These are phyloP conservation scores for Solidago caesia DNA, from an alignment of 129 eudicot species.

Conservation along the genomic window DNA sequence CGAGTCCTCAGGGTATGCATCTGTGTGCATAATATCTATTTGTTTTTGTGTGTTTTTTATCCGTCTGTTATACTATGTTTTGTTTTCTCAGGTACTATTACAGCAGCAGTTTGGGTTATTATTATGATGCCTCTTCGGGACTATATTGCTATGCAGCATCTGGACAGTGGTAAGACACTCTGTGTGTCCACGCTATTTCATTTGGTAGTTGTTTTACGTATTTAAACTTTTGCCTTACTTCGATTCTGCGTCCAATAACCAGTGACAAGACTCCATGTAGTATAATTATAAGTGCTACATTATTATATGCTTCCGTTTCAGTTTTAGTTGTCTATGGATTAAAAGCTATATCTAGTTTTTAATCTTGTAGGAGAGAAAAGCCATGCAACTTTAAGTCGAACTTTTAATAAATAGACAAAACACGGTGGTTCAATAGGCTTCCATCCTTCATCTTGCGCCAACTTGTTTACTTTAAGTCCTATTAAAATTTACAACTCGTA, in stretches of 20 bases:
- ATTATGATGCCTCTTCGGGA: conserved; percentile 80
- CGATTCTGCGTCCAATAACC: neutral
- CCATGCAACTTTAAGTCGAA: too few species aligned
- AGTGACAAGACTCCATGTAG: conserved; percentile 6
- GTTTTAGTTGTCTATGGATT: too few species aligned
- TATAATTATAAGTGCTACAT: too few species aligned
- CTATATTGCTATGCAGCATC: conserved; percentile 74
- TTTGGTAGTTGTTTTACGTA: conserved; percentile 2
- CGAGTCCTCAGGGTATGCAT: conserved; percentile 79
- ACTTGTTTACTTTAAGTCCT: neutral
- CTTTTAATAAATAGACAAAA: too few species aligned
- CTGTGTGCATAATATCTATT: neutral
- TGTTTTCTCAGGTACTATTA: conserved; percentile 74
- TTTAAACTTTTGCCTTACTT: neutral
- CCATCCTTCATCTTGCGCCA: neutral
- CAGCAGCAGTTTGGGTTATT: conserved; percentile 87
- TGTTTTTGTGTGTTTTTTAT: conserved; percentile 12
- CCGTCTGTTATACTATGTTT: neutral
- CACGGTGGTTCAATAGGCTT: too few species aligned
- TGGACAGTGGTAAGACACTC: conserved; percentile 71
- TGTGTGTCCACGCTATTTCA: neutral
- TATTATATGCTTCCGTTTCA: too few species aligned
- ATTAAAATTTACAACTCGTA: neutral
- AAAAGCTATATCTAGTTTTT: too few species aligned
- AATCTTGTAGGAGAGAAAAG: too few species aligned